Conservation (phyloP, 1,284 basidiomycete species). For the Phellinidium pouzarii region DNA sequence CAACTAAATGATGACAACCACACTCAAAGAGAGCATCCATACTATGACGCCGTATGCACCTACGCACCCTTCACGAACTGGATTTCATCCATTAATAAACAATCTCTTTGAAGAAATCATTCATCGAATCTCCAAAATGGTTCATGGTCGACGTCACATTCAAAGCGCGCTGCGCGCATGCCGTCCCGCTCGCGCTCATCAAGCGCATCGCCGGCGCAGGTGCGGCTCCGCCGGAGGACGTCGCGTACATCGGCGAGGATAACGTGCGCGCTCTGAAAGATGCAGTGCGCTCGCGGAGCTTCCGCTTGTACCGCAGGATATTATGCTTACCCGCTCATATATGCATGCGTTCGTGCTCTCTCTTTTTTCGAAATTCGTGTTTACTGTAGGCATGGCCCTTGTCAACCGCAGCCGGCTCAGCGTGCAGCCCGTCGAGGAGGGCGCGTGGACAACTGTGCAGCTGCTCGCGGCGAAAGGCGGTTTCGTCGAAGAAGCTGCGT, state of each 20-base stretch:
- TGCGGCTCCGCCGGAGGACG: slow-evolving; percentile 38
- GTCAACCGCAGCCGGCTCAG: slow-evolving; percentile 82
- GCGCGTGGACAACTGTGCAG: slow-evolving; percentile 65
- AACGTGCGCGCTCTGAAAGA: slow-evolving; percentile 58
- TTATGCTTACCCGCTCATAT: background rate
- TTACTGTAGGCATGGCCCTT: slow-evolving; percentile 75
- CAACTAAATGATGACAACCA: no score
- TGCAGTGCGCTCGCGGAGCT: slow-evolving; percentile 31
- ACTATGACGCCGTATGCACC: slow-evolving; percentile 69
- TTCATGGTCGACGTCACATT: slow-evolving; percentile 88
- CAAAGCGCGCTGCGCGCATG: slow-evolving; percentile 57
- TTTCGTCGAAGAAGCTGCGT: slow-evolving; percentile 52
- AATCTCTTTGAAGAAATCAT: slow-evolving; percentile 68
- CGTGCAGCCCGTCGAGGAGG: slow-evolving; percentile 71
- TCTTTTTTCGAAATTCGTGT: background rate
- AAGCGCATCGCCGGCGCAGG: slow-evolving; percentile 48
- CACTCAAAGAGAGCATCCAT: slow-evolving; percentile 75
- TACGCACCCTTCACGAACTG: background rate
- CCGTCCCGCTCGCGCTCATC: slow-evolving; percentile 76
- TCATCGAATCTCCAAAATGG: slow-evolving; percentile 77
- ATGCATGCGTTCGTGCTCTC: background rate
- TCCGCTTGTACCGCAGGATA: background rate
- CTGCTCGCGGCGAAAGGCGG: slow-evolving; percentile 69
- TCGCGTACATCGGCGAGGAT: slow-evolving; percentile 56
- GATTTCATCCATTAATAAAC: background rate